Base-by-base conservation (phyloP, 768 basidiomycete species). In the Termitomyces bulborhizus region DNA sequence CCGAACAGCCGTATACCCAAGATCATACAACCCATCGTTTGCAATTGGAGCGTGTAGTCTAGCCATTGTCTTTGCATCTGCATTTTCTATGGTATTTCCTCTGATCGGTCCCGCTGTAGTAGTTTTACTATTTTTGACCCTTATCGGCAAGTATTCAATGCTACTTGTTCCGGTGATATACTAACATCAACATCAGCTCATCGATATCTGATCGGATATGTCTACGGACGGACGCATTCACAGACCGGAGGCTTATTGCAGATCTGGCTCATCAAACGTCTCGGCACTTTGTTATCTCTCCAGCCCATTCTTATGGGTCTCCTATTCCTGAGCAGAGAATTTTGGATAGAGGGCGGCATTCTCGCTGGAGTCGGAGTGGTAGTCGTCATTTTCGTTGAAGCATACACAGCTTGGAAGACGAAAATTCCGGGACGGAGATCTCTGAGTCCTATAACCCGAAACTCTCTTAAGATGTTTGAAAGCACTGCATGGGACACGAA, bases 231-330 rank as follows among this genome's bases (percentile, higher is more conserved):
- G 40, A 85, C 83, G 26, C 80, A 81, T 56, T 86, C 86, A 6
- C 85, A 87, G 64, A 89, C 88, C 1, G 88, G 89, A 13, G 88
- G 88, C 6, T 69, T 85, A 27, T 68, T 90, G 21, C 84, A 87
- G 59, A 77, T 92, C 29, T 91, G 89, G 87, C 71, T 90, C 3
- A 66, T 91, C 40, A 82, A 83, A 51, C 80, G 88, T 48, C 78
- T 92, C 47, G 88, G 81, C 41, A 84, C 84, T n/a, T 70, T 87
- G 8, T 66, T 89, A 9, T 80, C 82, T 0, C 71, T 90, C 59
- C 89, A 92, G 62, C 90, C 90, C 26, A 76, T 88, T 46, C 71
- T 92, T 37, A 71, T 91, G 16, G 90, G 90, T 1, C 75, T 92
- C 46, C 82, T 91, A 29, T 73, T 90, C 62, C 70, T 92, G 51